These are phyloP conservation scores for Ichthyophthirius multifiliis DNA, from an alignment of 169 alveolate species.

Conservation along the genomic window DNA sequence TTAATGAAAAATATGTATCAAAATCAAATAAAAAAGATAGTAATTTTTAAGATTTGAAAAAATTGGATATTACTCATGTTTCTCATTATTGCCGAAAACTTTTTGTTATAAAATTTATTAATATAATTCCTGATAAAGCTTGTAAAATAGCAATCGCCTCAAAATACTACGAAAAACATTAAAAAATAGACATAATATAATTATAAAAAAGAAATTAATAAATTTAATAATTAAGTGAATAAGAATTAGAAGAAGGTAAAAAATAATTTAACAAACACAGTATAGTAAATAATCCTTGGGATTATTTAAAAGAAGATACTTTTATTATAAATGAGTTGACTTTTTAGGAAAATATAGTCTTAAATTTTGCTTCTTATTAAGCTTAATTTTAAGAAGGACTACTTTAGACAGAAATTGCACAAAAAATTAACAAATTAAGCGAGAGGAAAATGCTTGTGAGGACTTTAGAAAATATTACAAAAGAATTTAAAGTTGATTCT, in stretches of 20 bases:
- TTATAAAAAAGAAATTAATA: neutral
- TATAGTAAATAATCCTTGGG: neutral
- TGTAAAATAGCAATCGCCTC: neutral
- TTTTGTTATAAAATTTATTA: neutral
- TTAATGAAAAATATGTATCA: neutral
- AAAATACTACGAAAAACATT: neutral
- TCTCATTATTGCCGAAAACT: neutral
- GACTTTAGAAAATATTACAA: neutral
- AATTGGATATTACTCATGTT: neutral
- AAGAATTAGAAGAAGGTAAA: neutral
- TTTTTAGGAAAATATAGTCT: neutral
- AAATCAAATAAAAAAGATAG: neutral
- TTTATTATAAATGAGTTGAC: neutral
- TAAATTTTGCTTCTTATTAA: constrained; percentile 1
- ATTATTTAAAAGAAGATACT: neutral
- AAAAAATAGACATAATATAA: neutral
- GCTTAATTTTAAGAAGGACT: neutral
- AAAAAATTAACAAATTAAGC: neutral
- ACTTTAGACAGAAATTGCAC: neutral
- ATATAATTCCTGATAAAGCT: neutral
- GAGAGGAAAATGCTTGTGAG: neutral
- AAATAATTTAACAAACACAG: neutral
- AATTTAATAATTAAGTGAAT: neutral
- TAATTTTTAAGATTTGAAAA: neutral
- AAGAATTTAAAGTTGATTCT: neutral